These are phyloP conservation scores for Luzula sylvatica DNA, from an alignment of 176 grass and related monocot genomes.

Conservation along the genomic window DNA sequence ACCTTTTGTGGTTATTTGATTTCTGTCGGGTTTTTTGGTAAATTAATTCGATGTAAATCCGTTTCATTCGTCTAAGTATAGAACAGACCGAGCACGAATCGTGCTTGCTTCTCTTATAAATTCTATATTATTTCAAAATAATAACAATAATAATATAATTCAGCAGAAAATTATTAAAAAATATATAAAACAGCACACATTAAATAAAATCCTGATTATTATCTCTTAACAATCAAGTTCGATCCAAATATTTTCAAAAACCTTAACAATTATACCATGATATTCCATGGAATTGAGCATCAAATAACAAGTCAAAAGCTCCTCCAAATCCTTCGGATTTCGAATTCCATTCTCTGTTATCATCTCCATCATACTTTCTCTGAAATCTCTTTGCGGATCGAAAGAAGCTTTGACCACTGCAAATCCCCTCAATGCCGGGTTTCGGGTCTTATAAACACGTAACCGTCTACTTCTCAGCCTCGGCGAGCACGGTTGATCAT, in stretches of 20 bases:
- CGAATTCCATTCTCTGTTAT: constrained; percentile 42
- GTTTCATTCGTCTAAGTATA: too few species aligned
- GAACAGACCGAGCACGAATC: too few species aligned
- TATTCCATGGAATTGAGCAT: constrained; percentile 58
- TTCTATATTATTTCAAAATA: neutral
- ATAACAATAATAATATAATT: neutral
- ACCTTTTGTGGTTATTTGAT: too few species aligned
- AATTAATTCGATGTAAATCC: too few species aligned
- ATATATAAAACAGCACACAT: neutral
- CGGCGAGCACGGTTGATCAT: neutral
- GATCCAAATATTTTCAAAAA: constrained; percentile 52
- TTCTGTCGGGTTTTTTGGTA: too few species aligned
- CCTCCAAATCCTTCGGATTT: constrained; percentile 33
- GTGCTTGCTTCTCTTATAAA: too few species aligned
- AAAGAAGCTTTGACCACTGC: constrained; percentile 57
- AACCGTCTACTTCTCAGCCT: neutral
- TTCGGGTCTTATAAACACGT: constrained; percentile 36
- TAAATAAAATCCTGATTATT: neutral
- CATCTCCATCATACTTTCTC: constrained; percentile 73
- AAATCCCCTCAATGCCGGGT: constrained; percentile 20
- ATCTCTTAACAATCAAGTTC: neutral
- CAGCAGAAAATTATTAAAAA: neutral
- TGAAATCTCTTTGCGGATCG: constrained; percentile 61
- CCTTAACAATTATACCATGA: constrained; percentile 59
- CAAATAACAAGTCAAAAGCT: constrained; percentile 73